These are phyloP conservation scores for Funneliformis geosporum DNA, from an alignment of 192 early-diverging fungal genomes.

Conservation along the genomic window DNA sequence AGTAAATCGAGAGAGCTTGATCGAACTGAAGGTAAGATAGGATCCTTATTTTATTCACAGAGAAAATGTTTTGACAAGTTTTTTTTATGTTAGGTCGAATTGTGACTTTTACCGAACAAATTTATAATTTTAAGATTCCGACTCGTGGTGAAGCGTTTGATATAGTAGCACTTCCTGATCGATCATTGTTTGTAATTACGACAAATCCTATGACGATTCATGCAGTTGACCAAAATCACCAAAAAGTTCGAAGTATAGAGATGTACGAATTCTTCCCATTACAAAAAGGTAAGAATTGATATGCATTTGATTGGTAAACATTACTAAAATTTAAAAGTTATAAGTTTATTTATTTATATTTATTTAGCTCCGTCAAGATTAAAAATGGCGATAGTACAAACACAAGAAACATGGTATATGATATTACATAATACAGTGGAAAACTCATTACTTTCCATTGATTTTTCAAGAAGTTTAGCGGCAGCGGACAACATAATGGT, in stretches of 20 bases:
- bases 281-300: conserved; percentile 35
- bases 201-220: conserved; percentile 66
- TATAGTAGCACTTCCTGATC: conserved; percentile 51
- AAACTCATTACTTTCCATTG: conserved; percentile 57
- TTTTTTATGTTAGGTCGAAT: conserved; percentile 43
- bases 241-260: conserved; percentile 53
- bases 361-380: conserved; percentile 50
- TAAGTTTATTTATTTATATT: background rate
- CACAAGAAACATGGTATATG: conserved; percentile 44
- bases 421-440: conserved; percentile 63
- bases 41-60: background rate
- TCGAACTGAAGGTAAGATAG: conserved; percentile 47
- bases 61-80: background rate
- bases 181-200: conserved; percentile 56
- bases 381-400: conserved; percentile 46
- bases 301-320: no score
- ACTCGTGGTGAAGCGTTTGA: conserved; percentile 68
- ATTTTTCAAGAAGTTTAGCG: conserved; percentile 51
- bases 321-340: no score
- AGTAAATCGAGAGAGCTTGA: conserved; percentile 55
- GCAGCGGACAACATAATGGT: conserved; percentile 44
- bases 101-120: conserved; percentile 65
- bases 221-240: conserved; percentile 52
- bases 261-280: conserved; percentile 77
- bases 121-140: conserved; percentile 67